These are phyloP conservation scores for Sarocladium strictum DNA, from an alignment of 2,329 filamentous ascomycete genomes.

Conservation along the genomic window DNA sequence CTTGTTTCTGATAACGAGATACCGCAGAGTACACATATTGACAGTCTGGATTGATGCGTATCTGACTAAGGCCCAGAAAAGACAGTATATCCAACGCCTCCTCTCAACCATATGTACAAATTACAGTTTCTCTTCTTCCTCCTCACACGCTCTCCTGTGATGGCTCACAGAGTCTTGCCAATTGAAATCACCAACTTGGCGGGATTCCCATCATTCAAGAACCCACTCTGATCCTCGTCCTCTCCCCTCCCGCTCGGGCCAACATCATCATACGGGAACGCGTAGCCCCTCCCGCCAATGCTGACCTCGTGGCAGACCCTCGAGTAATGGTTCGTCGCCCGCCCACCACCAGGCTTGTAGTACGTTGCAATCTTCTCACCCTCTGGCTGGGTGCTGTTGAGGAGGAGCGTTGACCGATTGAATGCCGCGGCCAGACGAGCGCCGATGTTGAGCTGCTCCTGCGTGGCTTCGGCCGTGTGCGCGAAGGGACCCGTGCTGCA, in stretches of 20 bases:
- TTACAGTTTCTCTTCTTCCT: background rate
- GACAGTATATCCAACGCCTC: background rate
- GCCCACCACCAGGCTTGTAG: conserved; percentile 36
- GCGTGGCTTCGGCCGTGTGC: conserved; percentile 31
- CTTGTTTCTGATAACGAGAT: too few relatives aligned
- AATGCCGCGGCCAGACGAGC: conserved; percentile 71
- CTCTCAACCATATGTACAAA: too few relatives aligned
- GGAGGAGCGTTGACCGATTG: conserved; percentile 64
- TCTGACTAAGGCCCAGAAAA: background rate
- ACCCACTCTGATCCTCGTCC: conserved; percentile 55
- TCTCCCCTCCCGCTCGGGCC: conserved; percentile 32
- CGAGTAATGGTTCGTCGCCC: conserved; percentile 60
- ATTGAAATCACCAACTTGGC: conserved; percentile 50
- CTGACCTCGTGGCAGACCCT: conserved; percentile 57
- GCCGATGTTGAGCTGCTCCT: conserved; percentile 55
- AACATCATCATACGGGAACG: conserved; percentile 69
- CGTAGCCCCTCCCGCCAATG: conserved; percentile 57
- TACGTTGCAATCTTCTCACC: conserved; percentile 42
- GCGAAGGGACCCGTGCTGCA: conserved; percentile 54
- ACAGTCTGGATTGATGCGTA: too few relatives aligned
- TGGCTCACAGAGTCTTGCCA: conserved; percentile 32
- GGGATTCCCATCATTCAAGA: conserved; percentile 51
- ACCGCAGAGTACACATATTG: too few relatives aligned
- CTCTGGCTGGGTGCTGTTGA: conserved; percentile 43
- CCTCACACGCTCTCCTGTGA: background rate